Evolutionary conservation across 371 early-diverging fungal genomes (phyloP), one percentile per base, ranked within the genome.

Genomic region (Circinella umbellata): DNA sequence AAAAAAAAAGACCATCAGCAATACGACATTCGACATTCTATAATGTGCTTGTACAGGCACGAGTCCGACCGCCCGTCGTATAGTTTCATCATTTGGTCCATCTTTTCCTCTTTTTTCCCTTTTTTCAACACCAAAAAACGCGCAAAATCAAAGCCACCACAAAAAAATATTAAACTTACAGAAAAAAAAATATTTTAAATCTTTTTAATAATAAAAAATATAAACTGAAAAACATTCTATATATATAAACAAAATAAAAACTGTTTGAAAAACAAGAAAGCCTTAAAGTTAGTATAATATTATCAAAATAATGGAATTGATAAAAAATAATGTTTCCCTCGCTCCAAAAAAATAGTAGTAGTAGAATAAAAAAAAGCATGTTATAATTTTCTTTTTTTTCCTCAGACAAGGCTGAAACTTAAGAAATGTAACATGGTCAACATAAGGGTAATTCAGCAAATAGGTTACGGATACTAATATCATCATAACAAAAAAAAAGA

Each of bases 61-160:
- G 72, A 73, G 73, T 77, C 77, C 77, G 77, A 71, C 77, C 77
- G 77, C 77, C 77, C 77, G 77, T 77, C 77, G 71, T 65, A 39
- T 47, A 51, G 38, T 73, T 57, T 73, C 75, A 75, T 77, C 77
- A 64, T 64, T 46, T 51, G n/a, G 42, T 63, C 17, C 34, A 6
- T 3, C 49, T 36, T 47, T 49, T 37, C 42, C 27, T 27, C 60
- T 35, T 17, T 6, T 35, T 36, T 47, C 39, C 36, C 42, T 20
- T 37, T 18, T 42, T 34, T 38, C 15, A 27, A 49, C 49, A 38
- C 34, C 63, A 62, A 46, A 13, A 20, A 18, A 47, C 27, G 8
- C 42, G 42, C 10, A 42, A 42, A 42, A 42, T 11, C 42, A 6
- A 42, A 42, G 42, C 42, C 42, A 42, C 42, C 42, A 27, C 42